Conservation (phyloP, 1,284 basidiomycete genomes). For the Microbotryomycetes sp. region DNA sequence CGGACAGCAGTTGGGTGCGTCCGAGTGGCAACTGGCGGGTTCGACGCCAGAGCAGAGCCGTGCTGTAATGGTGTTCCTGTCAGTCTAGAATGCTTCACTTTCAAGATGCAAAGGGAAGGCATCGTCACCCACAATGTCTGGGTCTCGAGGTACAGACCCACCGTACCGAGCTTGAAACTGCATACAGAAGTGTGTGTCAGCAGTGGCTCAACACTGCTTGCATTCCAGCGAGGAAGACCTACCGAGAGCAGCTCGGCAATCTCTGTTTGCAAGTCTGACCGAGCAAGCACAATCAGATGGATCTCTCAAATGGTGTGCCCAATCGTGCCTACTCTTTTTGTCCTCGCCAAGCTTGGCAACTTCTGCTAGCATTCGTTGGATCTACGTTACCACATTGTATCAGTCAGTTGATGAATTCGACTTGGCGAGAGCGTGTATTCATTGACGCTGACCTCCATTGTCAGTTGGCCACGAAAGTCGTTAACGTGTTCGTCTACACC, state of each 20-base stretch:
- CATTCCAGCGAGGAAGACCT: neutral
- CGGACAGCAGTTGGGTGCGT: too few relatives aligned
- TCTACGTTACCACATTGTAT: neutral
- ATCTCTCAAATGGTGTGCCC: neutral
- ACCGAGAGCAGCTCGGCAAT: constrained; percentile 23
- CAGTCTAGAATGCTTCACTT: too few relatives aligned
- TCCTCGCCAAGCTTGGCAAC: constrained; percentile 30
- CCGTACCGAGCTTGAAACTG: neutral
- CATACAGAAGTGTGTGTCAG: neutral
- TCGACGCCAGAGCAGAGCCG: too few relatives aligned
- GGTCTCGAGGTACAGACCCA: neutral
- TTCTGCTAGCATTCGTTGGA: neutral
- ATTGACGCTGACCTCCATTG: constrained; percentile 26
- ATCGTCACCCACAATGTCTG: too few relatives aligned
- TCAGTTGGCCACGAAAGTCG: constrained; percentile 26
- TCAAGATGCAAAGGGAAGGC: too few relatives aligned
- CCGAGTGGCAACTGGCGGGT: too few relatives aligned
- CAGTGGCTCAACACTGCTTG: neutral
- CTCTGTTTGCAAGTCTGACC: constrained; percentile 13
- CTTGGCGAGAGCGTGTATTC: neutral
- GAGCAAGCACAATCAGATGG: neutral
- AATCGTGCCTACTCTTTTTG: constrained; percentile 7
- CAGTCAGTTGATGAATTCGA: too few relatives aligned
- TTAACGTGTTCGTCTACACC: constrained; percentile 29
- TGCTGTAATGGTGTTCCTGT: too few relatives aligned